phyloP scores from a whole-genome alignment of 129 eudicot species.

The Escallonia herrerae region DNA sequence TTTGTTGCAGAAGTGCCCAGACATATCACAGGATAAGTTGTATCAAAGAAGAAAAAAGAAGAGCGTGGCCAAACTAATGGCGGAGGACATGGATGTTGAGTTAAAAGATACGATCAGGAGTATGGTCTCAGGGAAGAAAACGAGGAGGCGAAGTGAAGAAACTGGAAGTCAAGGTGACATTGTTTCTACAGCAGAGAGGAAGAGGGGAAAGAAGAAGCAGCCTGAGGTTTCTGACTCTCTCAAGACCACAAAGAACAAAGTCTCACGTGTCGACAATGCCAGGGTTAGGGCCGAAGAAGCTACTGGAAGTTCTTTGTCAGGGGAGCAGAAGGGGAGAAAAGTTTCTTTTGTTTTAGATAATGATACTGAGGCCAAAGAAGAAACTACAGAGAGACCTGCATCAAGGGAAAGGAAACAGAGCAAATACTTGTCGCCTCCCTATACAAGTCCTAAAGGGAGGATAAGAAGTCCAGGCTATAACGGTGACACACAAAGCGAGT shows the following conservation, averaged over 20 bases:
- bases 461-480: constrained; percentile 22
- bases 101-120: constrained; percentile 3
- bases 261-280: not conserved
- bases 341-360: constrained; percentile 1
- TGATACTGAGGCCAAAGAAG: constrained; percentile 22
- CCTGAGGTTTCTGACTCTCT: constrained; percentile 9
- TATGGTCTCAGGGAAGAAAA: constrained; percentile 10
- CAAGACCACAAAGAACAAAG: constrained; percentile 14
- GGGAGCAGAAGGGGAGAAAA: constrained; percentile 1
- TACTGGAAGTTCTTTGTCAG: not conserved
- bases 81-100: constrained; percentile 1
- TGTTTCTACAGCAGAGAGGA: constrained; percentile 2
- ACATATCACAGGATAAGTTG: constrained; percentile 5
- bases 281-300: constrained; percentile 12
- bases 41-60: constrained; percentile 38
- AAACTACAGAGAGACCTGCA: constrained; percentile 2
- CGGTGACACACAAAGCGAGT: constrained; percentile 28
- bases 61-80: constrained; percentile 46
- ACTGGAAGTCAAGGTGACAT: constrained; percentile 1
- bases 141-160: constrained; percentile 12
- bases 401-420: constrained; percentile 55
- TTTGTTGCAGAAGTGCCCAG: not conserved
- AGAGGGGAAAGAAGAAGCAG: constrained; percentile 27
- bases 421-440: constrained; percentile 59
- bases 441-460: constrained; percentile 26